A percentile compares a stretch with the other conserved stretches of the same genome.
phyloP scores from a whole-genome alignment of 2,329 filamentous ascomycete genomes.

The Verticillium tricorpus region DNA sequence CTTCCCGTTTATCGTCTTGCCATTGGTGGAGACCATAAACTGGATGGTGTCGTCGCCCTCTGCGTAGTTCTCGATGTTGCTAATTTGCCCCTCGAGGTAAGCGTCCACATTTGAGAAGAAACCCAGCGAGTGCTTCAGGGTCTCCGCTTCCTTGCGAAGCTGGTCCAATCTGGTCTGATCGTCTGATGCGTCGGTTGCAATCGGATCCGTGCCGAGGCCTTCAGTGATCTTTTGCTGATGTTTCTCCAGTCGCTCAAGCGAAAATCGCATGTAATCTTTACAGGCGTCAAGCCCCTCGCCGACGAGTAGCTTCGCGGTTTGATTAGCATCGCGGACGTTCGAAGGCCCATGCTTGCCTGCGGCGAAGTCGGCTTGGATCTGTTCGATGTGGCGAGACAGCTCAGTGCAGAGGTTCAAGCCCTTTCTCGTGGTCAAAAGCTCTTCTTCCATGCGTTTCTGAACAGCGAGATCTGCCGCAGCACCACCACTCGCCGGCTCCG shows the following conservation, averaged over 20 bases:
- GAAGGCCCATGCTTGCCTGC: not conserved
- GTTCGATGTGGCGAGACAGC: not conserved
- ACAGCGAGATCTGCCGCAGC: not conserved
- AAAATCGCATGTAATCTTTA: not conserved
- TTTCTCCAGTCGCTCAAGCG: not conserved
- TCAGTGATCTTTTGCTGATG: not conserved
- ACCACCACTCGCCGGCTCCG: not conserved
- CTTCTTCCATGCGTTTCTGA: not conserved
- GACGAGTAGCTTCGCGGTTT: not conserved
- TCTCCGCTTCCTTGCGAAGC: not conserved
- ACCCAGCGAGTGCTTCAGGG: not conserved
- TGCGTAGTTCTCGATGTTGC: constrained; percentile 12
- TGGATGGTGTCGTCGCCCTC: constrained; percentile 13
- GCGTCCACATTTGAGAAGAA: constrained; percentile 1
- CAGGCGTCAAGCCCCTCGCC: not conserved
- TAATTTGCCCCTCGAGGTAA: constrained; percentile 8
- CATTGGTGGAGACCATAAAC: constrained; percentile 13
- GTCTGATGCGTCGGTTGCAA: not conserved
- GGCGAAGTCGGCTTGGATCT: not conserved
- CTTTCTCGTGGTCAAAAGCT: not conserved
- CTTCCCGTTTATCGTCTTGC: constrained; percentile 13
- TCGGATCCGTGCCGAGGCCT: not conserved
- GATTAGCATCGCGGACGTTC: not conserved
- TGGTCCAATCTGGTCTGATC: not conserved
- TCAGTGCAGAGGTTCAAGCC: not conserved